A percentile compares a stretch with the other conserved stretches of the same genome.
Conservation (phyloP, 73 alveolate species). For the Paramecium pentaurelia region DNA sequence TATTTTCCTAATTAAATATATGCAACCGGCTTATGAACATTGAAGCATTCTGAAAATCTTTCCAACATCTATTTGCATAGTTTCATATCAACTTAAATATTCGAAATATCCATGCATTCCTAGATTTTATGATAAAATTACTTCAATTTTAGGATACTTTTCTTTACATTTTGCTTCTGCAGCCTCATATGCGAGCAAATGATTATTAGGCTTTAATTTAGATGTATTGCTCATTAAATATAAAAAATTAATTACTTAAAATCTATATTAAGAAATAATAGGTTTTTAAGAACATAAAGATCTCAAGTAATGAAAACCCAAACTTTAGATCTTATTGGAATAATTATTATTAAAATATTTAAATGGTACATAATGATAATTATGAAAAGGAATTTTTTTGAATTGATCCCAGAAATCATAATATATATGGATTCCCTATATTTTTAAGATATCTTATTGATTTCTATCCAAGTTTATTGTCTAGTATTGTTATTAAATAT, state of each 20-base stretch:
- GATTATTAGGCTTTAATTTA: background rate
- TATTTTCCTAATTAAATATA: background rate
- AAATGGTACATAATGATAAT: background rate
- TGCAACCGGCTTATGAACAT: background rate
- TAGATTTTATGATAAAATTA: background rate
- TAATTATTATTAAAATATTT: background rate
- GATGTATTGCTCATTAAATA: background rate
- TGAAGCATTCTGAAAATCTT: constrained; percentile 8
- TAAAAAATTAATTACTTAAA: background rate
- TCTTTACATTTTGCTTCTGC: constrained; percentile 7
- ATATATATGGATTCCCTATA: background rate
- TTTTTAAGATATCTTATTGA: background rate
- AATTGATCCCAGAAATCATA: background rate
- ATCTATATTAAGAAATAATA: too few relatives aligned
- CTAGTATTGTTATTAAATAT: background rate
- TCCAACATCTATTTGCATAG: background rate
- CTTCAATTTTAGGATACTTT: constrained; percentile 5
- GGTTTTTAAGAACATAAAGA: background rate
- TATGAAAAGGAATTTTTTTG: background rate
- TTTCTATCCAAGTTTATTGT: background rate
- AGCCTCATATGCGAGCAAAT: background rate
- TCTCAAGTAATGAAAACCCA: background rate
- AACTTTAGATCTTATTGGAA: background rate
- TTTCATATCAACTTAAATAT: background rate
- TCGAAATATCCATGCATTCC: constrained; percentile 33